A percentile compares a stretch with the other conserved stretches of the same genome.
These are phyloP conservation scores for Sistotremastrum suecicum DNA, from an alignment of 768 basidiomycete species.

Conservation along the genomic window DNA sequence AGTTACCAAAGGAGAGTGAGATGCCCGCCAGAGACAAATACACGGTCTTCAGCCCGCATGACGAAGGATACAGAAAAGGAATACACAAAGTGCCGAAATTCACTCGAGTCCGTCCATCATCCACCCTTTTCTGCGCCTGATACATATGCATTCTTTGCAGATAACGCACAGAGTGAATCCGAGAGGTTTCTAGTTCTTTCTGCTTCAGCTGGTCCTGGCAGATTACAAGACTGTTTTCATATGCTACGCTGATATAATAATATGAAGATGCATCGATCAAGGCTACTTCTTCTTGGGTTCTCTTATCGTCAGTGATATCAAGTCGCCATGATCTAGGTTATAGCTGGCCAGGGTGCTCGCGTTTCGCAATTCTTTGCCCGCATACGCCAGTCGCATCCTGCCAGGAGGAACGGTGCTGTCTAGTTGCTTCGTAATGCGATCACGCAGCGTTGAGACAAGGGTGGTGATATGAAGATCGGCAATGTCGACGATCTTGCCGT, in stretches of 20 bases:
- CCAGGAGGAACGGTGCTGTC: constrained; percentile 73
- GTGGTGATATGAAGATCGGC: constrained; percentile 74
- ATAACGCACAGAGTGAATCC: constrained; percentile 80
- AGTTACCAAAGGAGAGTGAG: constrained; percentile 84
- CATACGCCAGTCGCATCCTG: constrained; percentile 64
- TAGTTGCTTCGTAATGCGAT: constrained; percentile 68
- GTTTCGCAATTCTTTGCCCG: constrained; percentile 80
- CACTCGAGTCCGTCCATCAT: constrained; percentile 54
- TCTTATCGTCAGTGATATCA: constrained; percentile 62
- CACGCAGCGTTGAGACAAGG: constrained; percentile 78
- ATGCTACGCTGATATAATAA: no score
- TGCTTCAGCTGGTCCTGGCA: no score
- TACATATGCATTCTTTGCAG: constrained; percentile 24
- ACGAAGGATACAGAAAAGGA: constrained; percentile 75
- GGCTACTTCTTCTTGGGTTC: constrained; percentile 53
- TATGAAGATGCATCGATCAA: not conserved
- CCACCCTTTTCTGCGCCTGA: not conserved
- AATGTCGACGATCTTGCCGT: constrained; percentile 65
- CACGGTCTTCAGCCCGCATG: constrained; percentile 66
- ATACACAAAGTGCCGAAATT: constrained; percentile 98
- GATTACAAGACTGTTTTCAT: no score
- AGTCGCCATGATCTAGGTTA: constrained; percentile 87
- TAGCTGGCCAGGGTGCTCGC: constrained; percentile 70
- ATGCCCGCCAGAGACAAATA: constrained; percentile 94
- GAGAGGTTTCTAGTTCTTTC: constrained; percentile 60